phyloP scores from a whole-genome alignment of 2,329 filamentous ascomycete species.

The Boeremia exigua region DNA sequence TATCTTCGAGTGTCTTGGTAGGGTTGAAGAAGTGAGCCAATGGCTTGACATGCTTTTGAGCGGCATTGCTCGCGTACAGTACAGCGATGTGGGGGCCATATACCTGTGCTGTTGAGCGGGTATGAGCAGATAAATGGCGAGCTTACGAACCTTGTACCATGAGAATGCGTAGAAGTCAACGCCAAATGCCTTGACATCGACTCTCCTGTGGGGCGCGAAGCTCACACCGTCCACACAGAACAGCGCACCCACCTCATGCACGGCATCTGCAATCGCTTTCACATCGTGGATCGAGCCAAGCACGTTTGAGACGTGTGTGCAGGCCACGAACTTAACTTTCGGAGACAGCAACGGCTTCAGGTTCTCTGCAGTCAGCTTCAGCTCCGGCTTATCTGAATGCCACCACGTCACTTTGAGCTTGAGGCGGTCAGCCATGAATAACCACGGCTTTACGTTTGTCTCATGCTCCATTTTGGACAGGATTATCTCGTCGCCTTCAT shows the following conservation, averaged over 20 bases:
- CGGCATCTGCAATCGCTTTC: slow-evolving; percentile 59
- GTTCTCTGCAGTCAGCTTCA: slow-evolving; percentile 64
- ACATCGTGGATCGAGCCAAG: slow-evolving; percentile 74
- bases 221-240: slow-evolving; percentile 78
- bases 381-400: slow-evolving; percentile 58
- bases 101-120: slow-evolving; percentile 51
- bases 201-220: slow-evolving; percentile 72
- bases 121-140: neutral
- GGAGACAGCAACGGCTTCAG: slow-evolving; percentile 65
- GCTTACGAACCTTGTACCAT: slow-evolving; percentile 71
- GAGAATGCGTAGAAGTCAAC: slow-evolving; percentile 80
- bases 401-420: slow-evolving; percentile 74
- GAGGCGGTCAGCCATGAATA: slow-evolving; percentile 68
- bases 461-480: slow-evolving; percentile 78
- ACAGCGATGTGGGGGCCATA: slow-evolving; percentile 78
- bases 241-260: slow-evolving; percentile 61
- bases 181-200: slow-evolving; percentile 72
- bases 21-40: slow-evolving; percentile 74
- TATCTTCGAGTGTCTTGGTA: slow-evolving; percentile 65
- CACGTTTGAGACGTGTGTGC: slow-evolving; percentile 77
- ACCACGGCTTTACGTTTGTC: slow-evolving; percentile 77
- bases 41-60: slow-evolving; percentile 63
- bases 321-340: slow-evolving; percentile 73
- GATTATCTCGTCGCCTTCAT: slow-evolving; percentile 67
- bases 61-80: slow-evolving; percentile 67